Percentiles rank a stretch among this genome's conserved stretches.
phyloP scores from a whole-genome alignment of 805 yeast species.

The Teunomyces pallodes region DNA sequence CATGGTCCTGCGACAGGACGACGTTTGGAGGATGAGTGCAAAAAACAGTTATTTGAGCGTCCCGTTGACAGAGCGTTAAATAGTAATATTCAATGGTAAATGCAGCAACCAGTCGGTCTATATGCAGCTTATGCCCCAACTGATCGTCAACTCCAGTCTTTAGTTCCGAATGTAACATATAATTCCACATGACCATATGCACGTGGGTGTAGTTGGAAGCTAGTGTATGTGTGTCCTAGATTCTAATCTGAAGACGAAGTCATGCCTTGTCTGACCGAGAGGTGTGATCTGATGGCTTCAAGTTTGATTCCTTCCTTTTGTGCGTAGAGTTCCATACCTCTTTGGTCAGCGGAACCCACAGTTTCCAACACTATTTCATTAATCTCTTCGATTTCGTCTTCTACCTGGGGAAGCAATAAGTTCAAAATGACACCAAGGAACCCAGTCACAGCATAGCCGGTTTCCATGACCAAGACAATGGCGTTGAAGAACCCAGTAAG shows the following conservation, averaged over 20 bases:
- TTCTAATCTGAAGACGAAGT: neutral
- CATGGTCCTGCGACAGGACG: no score
- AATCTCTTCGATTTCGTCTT: conserved; percentile 46
- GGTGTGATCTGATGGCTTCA: conserved; percentile 16
- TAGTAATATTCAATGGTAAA: no score
- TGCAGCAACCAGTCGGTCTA: no score
- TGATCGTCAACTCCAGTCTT: no score
- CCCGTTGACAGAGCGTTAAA: no score
- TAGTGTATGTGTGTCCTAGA: neutral
- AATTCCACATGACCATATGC: neutral
- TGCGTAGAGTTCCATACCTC: conserved; percentile 30
- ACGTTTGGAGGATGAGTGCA: no score
- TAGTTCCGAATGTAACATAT: neutral
- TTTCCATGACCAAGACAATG: conserved; percentile 65
- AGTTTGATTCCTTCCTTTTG: conserved; percentile 31
- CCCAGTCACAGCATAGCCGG: conserved; percentile 72
- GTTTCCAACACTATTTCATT: conserved; percentile 45
- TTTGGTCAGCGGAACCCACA: conserved; percentile 40
- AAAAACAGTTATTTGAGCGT: no score
- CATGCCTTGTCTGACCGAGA: conserved; percentile 4
- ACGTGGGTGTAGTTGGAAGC: neutral
- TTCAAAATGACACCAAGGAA: conserved; percentile 61
- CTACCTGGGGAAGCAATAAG: conserved; percentile 58
- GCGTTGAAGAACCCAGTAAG: conserved; percentile 66
- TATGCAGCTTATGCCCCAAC: no score